Base-by-base conservation (phyloP, 371 early-diverging fungal species). In the Circinella umbellata region DNA sequence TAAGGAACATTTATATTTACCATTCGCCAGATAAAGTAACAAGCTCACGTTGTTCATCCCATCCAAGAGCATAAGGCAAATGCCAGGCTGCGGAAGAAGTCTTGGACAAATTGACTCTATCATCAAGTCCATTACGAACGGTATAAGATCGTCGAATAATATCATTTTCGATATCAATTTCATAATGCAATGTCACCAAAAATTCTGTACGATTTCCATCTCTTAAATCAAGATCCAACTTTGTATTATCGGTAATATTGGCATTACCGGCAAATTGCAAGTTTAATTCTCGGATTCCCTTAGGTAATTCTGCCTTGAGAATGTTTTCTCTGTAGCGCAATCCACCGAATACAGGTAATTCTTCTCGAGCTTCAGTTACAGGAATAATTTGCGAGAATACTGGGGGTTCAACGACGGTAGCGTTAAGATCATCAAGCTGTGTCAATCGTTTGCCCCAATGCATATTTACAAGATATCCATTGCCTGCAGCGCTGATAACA, bases 301-400 rank as follows among this genome's bases (percentile, higher is more conserved):
- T 36, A n/a, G 73, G 62, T 34, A 82, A 69, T 8, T 70, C 66
- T 10, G 64, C 70, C 18, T 78, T 71, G 14, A 82, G 60, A 4
- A 68, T 66, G 27, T 65, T 69, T 27, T 73, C 70, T 7, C 80
- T 78, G 66, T 76, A 82, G 0, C 82, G 72, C 37, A 82, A 67
- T 0, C 80, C 82, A 37, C 82, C 82, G 73, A 79, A 82, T 0
- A 67, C 73, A 37, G 82, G 82, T 18, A 70, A 71, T 53, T 79
- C 82, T 65, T 82, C 82, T 4, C 55, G 17, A 0, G 78, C 76
- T 7, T 69, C 54, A 3, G 80, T 80, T 6, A 80, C 57, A 9
- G 73, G 48, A 1, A 79, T 76, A 38, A 79, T 74, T 68, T 82
- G 80, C 0, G 78, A 77, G 5, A 69, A 68, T 39, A 73, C 36